A percentile compares a stretch with the other conserved stretches of the same genome.
These are phyloP conservation scores for Takakia lepidozioides DNA, from an alignment of 225 moss, liverwort and hornwort species.

Conservation along the genomic window DNA sequence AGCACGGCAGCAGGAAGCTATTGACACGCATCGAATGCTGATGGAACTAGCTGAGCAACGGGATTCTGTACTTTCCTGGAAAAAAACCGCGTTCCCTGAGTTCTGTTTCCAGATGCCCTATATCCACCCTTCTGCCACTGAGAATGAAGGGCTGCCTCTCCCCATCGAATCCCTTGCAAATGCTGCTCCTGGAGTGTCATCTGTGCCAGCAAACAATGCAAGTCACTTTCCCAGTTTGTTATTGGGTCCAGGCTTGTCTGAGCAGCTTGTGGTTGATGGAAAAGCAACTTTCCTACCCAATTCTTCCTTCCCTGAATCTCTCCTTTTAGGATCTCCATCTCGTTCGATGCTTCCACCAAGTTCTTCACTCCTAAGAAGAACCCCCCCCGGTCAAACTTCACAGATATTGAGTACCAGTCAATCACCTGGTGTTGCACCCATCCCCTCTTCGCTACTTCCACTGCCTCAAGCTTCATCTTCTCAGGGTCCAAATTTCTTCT, in stretches of 20 bases:
- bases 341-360: too few species aligned
- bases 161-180: slow-evolving; percentile 9
- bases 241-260: slow-evolving; percentile 11
- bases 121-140: slow-evolving; percentile 61
- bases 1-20: slow-evolving; percentile 51
- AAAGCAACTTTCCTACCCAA: background rate
- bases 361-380: too few species aligned
- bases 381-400: too few species aligned
- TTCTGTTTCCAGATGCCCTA: slow-evolving; percentile 87
- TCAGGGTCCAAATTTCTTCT: too few species aligned
- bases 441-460: too few species aligned
- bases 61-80: slow-evolving; percentile 75
- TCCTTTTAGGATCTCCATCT: background rate
- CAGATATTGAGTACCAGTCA: too few species aligned
- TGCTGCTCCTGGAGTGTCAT: background rate
- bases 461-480: too few species aligned
- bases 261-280: background rate
- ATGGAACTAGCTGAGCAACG: slow-evolving; percentile 71
- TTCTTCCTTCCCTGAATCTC: background rate
- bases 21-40: slow-evolving; percentile 58
- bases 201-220: slow-evolving; percentile 8
- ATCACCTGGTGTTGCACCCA: too few species aligned
- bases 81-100: slow-evolving; percentile 80
- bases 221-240: slow-evolving; percentile 9
- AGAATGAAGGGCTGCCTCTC: slow-evolving; percentile 14